A percentile compares a stretch with the other conserved stretches of the same genome.
Evolutionary conservation across 768 basidiomycete species (phyloP).

Genomic region (Mycena kentingensis): DNA sequence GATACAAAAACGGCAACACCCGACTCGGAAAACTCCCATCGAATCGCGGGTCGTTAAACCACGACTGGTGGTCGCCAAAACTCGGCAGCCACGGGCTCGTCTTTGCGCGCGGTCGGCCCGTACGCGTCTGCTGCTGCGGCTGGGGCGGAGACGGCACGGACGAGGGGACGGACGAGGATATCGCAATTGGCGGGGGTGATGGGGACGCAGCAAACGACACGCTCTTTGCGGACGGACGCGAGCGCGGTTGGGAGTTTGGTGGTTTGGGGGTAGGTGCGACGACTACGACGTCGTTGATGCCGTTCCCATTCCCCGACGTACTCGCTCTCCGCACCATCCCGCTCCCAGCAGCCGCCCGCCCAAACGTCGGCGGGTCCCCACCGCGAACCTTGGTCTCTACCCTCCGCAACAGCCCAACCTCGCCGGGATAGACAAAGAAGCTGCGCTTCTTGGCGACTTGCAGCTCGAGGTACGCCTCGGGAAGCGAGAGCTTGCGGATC

Average conservation of each 20-base stretch:
- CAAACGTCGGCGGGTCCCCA: conserved; percentile 41
- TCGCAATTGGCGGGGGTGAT: conserved; percentile 30
- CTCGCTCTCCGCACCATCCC: conserved; percentile 34
- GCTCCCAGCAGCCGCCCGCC: conserved; percentile 30
- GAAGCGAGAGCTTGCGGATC: conserved; percentile 61
- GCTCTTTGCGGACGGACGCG: conserved; percentile 24
- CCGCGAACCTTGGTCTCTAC: conserved; percentile 59
- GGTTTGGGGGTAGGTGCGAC: neutral
- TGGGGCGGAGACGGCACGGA: conserved; percentile 54
- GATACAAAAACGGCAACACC: conserved; percentile 88
- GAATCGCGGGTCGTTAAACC: conserved; percentile 91
- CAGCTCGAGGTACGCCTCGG: too few species aligned
- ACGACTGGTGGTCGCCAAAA: too few species aligned
- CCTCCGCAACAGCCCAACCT: conserved; percentile 69
- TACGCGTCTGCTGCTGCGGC: conserved; percentile 73
- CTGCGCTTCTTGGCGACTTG: too few species aligned
- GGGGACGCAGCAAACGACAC: conserved; percentile 20
- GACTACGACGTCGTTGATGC: conserved; percentile 6
- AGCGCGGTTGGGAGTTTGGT: neutral
- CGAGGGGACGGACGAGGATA: conserved; percentile 32
- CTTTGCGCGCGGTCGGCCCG: conserved; percentile 82
- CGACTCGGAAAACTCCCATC: conserved; percentile 96
- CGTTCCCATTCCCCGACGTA: too few species aligned
- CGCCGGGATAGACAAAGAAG: too few species aligned
- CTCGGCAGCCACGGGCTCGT: too few species aligned